Evolutionary conservation across 2,329 filamentous ascomycete genomes (phyloP).

Genomic region (Diaporthe eres): DNA sequence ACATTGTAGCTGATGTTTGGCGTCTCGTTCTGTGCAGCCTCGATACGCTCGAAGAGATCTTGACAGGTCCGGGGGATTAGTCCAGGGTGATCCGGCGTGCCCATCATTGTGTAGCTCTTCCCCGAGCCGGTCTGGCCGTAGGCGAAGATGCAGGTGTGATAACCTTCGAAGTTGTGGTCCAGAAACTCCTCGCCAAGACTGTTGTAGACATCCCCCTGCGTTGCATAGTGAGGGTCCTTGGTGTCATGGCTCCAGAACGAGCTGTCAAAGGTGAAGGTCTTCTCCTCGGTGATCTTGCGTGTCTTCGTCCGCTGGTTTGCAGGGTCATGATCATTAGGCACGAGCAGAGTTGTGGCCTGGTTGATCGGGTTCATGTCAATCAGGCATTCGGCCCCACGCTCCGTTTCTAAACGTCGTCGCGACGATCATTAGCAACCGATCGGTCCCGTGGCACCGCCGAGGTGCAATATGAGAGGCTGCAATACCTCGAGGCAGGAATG

Average conservation of each 20-base stretch:
- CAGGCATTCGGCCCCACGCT: conserved; percentile 85
- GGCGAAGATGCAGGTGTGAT: conserved; percentile 99
- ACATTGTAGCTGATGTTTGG: conserved; percentile 97
- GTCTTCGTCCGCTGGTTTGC: conserved; percentile 72
- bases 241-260: conserved; percentile 97
- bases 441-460: conserved; percentile 26
- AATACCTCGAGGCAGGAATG: conserved; percentile 82
- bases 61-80: conserved; percentile 96
- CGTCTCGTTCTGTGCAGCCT: conserved; percentile 80
- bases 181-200: conserved; percentile 95
- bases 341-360: conserved; percentile 84
- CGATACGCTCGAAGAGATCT: conserved; percentile 94
- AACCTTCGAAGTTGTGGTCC: conserved; percentile 99
- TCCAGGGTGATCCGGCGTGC: conserved; percentile 84
- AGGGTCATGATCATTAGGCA: conserved; percentile 61
- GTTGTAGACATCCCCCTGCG: conserved; percentile 94
- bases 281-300: conserved; percentile 86
- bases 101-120: conserved; percentile 99
- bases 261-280: conserved; percentile 95
- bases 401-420: conserved; percentile 73
- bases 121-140: conserved; percentile 98
- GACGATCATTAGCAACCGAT: conserved; percentile 27
- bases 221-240: conserved; percentile 86
- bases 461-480: not conserved
- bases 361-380: conserved; percentile 91